Base-by-base conservation (phyloP, 148 eudicot genomes). In the Rhododendron mucronatum region DNA sequence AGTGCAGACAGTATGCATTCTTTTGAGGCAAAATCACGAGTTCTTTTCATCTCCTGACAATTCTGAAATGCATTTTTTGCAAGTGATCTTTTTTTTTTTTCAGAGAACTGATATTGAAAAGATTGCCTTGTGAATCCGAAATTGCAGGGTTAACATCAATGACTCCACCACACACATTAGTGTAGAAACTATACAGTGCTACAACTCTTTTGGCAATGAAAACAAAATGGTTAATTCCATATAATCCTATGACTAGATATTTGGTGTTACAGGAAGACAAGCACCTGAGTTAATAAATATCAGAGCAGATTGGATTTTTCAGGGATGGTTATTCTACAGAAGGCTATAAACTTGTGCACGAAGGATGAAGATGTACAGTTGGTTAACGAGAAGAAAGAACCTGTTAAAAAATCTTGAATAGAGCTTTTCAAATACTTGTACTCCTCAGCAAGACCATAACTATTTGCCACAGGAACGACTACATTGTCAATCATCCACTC, bases 401-500 rank as follows among this genome's bases (percentile, higher is more conserved):
- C 98, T 87, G 98, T 95, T 28, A 94, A 82, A 90, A 87, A 96
- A 45, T 90, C 93, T 85, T 91, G 89, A 87, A 96, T 95, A 80
- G 99, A 95, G 89, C 88, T 91, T 85, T 96, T 96, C 86, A 96
- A 92, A 88, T 96, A 96, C 44, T 90, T 85, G 85, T 95, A 96
- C 86, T 96, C 98, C 21, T 91, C 88, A 33, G 94, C 91, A 82
- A 96, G 90, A 45, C 98, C 98, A 88, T 91, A 95, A 65, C 89
- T 86, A 77, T 90, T 89, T 26, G 97, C 99, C 50, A 91, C 90
- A 18, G 98, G 96, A 89, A 95, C 99, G 47, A 96, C 95, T 51
- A 96, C 87, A 85, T 90, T 92, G 85, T 96, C 98, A 78, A 96
- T 91, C 92, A 93, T 88, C 99, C 96, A 94, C 67, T 88, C 98